phyloP scores from a whole-genome alignment of 2,329 filamentous ascomycete genomes.

The Aspergillus phoenicis region DNA sequence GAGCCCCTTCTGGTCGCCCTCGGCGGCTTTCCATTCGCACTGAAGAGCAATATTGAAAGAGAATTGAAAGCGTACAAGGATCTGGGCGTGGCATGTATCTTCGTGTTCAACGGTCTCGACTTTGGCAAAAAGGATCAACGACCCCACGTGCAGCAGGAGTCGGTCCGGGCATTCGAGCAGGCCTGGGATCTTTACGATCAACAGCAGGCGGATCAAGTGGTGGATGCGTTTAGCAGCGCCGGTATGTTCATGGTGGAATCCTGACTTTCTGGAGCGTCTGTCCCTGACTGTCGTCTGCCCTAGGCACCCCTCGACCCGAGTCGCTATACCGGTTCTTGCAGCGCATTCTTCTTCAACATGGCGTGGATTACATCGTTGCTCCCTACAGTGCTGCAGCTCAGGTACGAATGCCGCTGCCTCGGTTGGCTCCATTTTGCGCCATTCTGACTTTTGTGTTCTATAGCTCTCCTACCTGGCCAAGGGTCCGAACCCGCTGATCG shows the following conservation, averaged over 20 bases:
- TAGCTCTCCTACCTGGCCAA: slow-evolving; percentile 74
- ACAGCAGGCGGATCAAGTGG: slow-evolving; percentile 76
- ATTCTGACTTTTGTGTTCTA: slow-evolving; percentile 8
- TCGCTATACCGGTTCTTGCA: slow-evolving; percentile 78
- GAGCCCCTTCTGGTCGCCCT: slow-evolving; percentile 90
- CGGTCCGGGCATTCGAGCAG: slow-evolving; percentile 68
- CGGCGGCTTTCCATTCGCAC: slow-evolving; percentile 79
- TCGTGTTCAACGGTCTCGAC: slow-evolving; percentile 89
- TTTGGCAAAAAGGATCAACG: slow-evolving; percentile 73
- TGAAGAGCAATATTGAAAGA: slow-evolving; percentile 72
- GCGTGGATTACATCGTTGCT: slow-evolving; percentile 76
- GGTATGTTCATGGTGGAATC: slow-evolving; percentile 53
- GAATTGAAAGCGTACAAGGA: slow-evolving; percentile 74
- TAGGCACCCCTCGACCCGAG: slow-evolving; percentile 71
- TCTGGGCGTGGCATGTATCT: slow-evolving; percentile 74
- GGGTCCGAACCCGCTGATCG: slow-evolving; percentile 66
- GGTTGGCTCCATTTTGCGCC: background rate
- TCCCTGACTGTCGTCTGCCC: slow-evolving; percentile 31
- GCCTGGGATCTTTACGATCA: slow-evolving; percentile 89
- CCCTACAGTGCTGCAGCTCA: slow-evolving; percentile 87
- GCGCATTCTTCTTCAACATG: slow-evolving; percentile 67
- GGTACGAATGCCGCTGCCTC: slow-evolving; percentile 52
- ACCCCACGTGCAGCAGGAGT: slow-evolving; percentile 61
- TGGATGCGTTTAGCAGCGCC: slow-evolving; percentile 81
- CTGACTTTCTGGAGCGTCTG: background rate